A percentile compares a stretch with the other conserved stretches of the same genome.
phyloP scores from a whole-genome alignment of 1,139 yeast genomes.

The Arxiozyma slooffiae region DNA sequence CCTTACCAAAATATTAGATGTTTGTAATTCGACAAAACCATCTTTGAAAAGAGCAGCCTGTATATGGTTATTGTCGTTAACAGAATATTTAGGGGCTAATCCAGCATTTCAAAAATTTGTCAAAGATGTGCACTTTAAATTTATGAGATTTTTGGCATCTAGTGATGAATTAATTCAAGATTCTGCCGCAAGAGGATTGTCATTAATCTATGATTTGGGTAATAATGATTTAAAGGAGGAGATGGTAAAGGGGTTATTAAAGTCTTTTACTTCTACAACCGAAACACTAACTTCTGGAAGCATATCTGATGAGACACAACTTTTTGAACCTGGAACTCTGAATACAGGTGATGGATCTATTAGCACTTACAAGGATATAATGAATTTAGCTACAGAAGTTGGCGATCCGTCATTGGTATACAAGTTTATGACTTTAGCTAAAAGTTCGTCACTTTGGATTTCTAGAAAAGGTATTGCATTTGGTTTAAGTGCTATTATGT shows the following conservation, averaged over 20 bases:
- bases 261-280: slow-evolving; percentile 61
- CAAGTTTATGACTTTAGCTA: slow-evolving; percentile 87
- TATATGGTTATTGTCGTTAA: slow-evolving; percentile 74
- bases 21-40: slow-evolving; percentile 62
- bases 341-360: slow-evolving; percentile 79
- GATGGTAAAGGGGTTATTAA: slow-evolving; percentile 63
- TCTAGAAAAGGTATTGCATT: slow-evolving; percentile 90
- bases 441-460: slow-evolving; percentile 82
- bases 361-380: slow-evolving; percentile 78
- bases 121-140: slow-evolving; percentile 52
- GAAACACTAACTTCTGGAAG: slow-evolving; percentile 51
- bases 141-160: slow-evolving; percentile 67
- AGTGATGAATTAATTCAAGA: slow-evolving; percentile 82
- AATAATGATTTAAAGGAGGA: slow-evolving; percentile 58
- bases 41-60: slow-evolving; percentile 65
- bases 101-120: slow-evolving; percentile 30
- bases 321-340: slow-evolving; percentile 74
- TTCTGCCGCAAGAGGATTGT: slow-evolving; percentile 81
- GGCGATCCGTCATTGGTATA: slow-evolving; percentile 93
- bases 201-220: slow-evolving; percentile 73
- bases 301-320: slow-evolving; percentile 67
- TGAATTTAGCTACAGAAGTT: slow-evolving; percentile 80
- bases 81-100: slow-evolving; percentile 58
- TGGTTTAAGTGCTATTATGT: slow-evolving; percentile 77
- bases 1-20: slow-evolving; percentile 40